Percentiles rank a stretch among this genome's conserved stretches.
Evolutionary conservation across 2,329 filamentous ascomycete species (phyloP).

Genomic region (Aspergillus sp.): DNA sequence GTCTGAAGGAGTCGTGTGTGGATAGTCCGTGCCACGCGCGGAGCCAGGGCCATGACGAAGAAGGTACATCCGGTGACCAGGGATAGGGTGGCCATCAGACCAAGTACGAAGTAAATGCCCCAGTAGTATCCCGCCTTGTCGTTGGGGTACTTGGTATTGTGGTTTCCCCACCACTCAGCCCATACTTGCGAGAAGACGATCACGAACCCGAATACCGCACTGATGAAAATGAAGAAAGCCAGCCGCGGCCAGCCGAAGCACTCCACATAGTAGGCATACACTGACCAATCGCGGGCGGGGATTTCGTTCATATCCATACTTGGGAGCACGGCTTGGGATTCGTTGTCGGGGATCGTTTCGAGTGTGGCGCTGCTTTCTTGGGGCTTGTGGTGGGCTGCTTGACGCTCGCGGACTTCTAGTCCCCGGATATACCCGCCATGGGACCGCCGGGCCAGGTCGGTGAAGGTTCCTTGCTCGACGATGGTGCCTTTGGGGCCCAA

Average conservation of each 20-base stretch:
- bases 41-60: constrained; percentile 24
- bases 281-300: constrained; percentile 16
- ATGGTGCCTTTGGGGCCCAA: constrained; percentile 33
- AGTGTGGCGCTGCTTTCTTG: background rate
- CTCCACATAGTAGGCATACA: constrained; percentile 28
- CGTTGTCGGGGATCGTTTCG: background rate
- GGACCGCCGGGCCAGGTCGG: constrained; percentile 18
- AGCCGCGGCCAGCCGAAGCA: constrained; percentile 22
- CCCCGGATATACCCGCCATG: background rate
- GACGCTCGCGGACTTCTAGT: background rate
- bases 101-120: background rate
- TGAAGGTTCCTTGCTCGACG: constrained; percentile 40
- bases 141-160: constrained; percentile 1
- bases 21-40: background rate
- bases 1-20: background rate
- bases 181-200: constrained; percentile 16
- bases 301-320: background rate
- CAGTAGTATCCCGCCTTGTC: background rate
- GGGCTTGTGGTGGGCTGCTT: background rate
- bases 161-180: constrained; percentile 22
- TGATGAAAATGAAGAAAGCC: constrained; percentile 18
- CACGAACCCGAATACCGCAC: constrained; percentile 9
- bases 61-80: constrained; percentile 19
- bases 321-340: background rate
- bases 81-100: background rate